Percentiles rank a stretch among this genome's conserved stretches.
phyloP scores from a whole-genome alignment of 2,329 filamentous ascomycete genomes.

The Leptographium wingfieldii region DNA sequence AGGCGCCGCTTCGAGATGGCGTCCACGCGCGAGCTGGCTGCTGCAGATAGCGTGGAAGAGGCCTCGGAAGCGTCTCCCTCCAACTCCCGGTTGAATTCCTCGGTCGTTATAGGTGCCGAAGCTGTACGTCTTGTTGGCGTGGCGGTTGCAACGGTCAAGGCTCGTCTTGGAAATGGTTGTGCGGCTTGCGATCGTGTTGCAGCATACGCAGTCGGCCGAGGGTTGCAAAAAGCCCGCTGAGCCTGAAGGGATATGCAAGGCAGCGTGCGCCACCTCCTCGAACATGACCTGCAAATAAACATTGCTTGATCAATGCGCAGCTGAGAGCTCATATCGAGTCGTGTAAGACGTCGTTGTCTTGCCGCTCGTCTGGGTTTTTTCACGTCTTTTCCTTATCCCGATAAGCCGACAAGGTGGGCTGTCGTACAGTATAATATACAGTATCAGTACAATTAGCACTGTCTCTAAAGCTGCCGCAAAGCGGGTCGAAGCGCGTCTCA shows the following conservation, averaged over 20 bases:
- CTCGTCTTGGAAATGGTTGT: not conserved
- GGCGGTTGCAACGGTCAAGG: not conserved
- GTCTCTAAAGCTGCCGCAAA: not conserved
- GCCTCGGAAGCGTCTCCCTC: not conserved
- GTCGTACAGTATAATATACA: not conserved
- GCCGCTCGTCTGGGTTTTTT: not conserved
- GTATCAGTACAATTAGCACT: not conserved
- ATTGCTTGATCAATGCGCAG: slow-evolving; percentile 14
- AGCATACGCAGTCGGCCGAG: not conserved
- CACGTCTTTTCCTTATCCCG: slow-evolving; percentile 6
- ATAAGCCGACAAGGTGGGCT: not conserved
- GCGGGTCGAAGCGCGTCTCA: not conserved
- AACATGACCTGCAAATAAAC: slow-evolving; percentile 27
- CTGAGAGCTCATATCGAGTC: not conserved
- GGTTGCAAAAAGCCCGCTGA: not conserved
- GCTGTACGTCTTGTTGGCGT: not conserved
- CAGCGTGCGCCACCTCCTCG: slow-evolving; percentile 13
- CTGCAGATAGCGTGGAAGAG: not conserved
- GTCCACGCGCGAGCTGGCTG: not conserved
- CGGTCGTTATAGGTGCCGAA: not conserved
- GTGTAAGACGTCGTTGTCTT: not conserved
- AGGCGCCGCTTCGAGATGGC: not conserved
- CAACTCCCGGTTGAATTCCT: not conserved
- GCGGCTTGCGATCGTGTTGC: not conserved
- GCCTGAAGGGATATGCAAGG: not conserved